phyloP scores from a whole-genome alignment of 2,329 filamentous ascomycete genomes.

The Mycosphaerelloides madeirae region DNA sequence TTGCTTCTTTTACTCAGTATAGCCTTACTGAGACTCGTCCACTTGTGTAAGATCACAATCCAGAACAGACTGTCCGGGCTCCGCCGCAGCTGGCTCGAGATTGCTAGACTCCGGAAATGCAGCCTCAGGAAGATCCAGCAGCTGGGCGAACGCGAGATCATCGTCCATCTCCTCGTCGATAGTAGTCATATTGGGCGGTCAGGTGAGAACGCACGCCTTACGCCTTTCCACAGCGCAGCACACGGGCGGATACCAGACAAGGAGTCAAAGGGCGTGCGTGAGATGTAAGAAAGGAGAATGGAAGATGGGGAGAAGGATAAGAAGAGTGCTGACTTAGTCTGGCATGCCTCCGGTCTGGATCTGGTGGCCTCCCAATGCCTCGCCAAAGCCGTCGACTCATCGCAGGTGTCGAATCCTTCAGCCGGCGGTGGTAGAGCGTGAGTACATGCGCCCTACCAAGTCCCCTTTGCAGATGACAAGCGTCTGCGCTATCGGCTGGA shows the following conservation, averaged over 20 bases:
- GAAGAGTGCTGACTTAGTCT: not conserved
- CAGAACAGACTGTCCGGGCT: not conserved
- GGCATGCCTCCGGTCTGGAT: not conserved
- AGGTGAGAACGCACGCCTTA: not conserved
- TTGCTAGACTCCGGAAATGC: constrained; percentile 8
- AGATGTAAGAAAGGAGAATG: not conserved
- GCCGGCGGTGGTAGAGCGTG: not conserved
- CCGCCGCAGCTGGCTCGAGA: not conserved
- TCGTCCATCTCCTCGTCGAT: constrained; percentile 14
- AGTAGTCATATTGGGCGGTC: constrained; percentile 10
- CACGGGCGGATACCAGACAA: not conserved
- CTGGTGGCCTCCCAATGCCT: not conserved
- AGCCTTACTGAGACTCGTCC: constrained; percentile 16
- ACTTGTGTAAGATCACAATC: constrained; percentile 15
- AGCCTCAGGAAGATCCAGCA: constrained; percentile 11
- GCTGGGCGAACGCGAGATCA: constrained; percentile 11
- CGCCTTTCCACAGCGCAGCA: not conserved
- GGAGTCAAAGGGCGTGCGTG: constrained; percentile 11
- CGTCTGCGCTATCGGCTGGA: not conserved
- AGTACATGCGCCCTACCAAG: constrained; percentile 7
- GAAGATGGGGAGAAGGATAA: not conserved
- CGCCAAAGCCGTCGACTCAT: not conserved
- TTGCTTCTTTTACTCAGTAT: not conserved
- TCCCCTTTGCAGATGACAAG: constrained; percentile 1
- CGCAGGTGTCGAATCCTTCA: not conserved